Evolutionary conservation across 2,329 filamentous ascomycete species (phyloP), one percentile per base, ranked within the genome.

Genomic region (Colletotrichum chrysophilum): DNA sequence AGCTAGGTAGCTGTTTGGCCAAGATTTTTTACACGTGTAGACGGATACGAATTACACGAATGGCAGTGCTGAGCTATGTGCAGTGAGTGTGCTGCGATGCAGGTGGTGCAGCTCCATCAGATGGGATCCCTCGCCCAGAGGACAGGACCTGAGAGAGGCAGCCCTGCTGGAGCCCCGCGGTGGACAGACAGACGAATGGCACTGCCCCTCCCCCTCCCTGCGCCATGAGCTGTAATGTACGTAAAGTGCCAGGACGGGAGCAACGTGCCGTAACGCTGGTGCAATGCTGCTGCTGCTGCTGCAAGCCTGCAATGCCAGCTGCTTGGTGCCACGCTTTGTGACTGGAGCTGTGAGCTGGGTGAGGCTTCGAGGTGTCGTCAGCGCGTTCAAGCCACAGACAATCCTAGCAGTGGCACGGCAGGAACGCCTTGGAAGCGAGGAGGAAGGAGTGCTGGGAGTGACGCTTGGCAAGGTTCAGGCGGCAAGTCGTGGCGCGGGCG

Each of bases 351-450:
- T 48, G 56, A 64, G 64, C 38, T 73, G 18, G 36, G 32, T 62
- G 62, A 56, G 73, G 73, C 69, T 69, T 43, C 26, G 56, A 64
- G 73, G 64, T 74, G 69, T 75, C 73, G 73, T 73, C 73, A 75
- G 69, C 73, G 34, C 38, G 55, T 75, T 21, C 21, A 43, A 64
- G 60, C 60, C 60, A 64, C 60, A 64, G n/a, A 4, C 16, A 34
- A 8, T 24, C n/a, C 18, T 7, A 9, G 28, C 61, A 61, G 58
- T 32, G 58, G 58, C 61, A 64, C 21, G 10, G 30, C 32, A 26
- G 55, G 7, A 26, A 30, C 55, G 55, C 43, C 43, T 52, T 52
- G 16, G n/a, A 58, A 58, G 55, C 16, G 52, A 43, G 38, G 14
- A 32, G 9, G 38, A 24, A 61, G 36, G 10, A 52, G 55, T 28